These are phyloP conservation scores for Ilex paraguariensis DNA, from an alignment of 305 asterid genomes.

Conservation along the genomic window DNA sequence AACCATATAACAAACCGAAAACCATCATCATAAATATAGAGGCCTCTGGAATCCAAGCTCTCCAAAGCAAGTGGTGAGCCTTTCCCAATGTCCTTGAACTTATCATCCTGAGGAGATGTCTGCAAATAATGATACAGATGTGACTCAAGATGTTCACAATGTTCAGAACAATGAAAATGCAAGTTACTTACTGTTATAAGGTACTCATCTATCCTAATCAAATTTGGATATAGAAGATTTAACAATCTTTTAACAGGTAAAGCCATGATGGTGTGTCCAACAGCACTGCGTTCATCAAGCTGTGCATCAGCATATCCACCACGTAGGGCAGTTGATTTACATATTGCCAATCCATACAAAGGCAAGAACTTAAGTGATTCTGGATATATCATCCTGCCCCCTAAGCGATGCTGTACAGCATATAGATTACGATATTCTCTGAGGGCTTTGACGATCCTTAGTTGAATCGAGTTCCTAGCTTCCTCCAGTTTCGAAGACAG, in stretches of 20 bases:
- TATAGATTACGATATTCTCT: slow-evolving; percentile 89
- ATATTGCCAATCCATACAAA: slow-evolving; percentile 72
- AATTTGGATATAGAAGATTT: slow-evolving; percentile 82
- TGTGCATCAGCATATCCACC: slow-evolving; percentile 86
- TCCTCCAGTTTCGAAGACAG: slow-evolving; percentile 87
- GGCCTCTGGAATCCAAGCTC: slow-evolving; percentile 89
- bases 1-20: slow-evolving; percentile 89
- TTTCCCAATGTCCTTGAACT: slow-evolving; percentile 38
- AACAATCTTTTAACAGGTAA: slow-evolving; percentile 75
- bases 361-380: slow-evolving; percentile 76
- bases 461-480: slow-evolving; percentile 67
- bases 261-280: slow-evolving; percentile 96
- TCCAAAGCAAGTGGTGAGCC: slow-evolving; percentile 72
- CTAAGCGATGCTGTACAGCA: slow-evolving; percentile 90
- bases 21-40: slow-evolving; percentile 87
- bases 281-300: slow-evolving; percentile 92
- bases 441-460: slow-evolving; percentile 80
- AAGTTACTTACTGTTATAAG: slow-evolving; percentile 56
- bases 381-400: slow-evolving; percentile 94
- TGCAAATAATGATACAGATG: slow-evolving; percentile 17
- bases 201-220: slow-evolving; percentile 71
- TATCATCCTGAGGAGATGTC: slow-evolving; percentile 42
- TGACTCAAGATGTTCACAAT: slow-evolving; percentile 13
- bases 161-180: not conserved
- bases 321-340: slow-evolving; percentile 76